Conservation (phyloP, 371 early-diverging fungal species). For the Apophysomyces variabilis region DNA sequence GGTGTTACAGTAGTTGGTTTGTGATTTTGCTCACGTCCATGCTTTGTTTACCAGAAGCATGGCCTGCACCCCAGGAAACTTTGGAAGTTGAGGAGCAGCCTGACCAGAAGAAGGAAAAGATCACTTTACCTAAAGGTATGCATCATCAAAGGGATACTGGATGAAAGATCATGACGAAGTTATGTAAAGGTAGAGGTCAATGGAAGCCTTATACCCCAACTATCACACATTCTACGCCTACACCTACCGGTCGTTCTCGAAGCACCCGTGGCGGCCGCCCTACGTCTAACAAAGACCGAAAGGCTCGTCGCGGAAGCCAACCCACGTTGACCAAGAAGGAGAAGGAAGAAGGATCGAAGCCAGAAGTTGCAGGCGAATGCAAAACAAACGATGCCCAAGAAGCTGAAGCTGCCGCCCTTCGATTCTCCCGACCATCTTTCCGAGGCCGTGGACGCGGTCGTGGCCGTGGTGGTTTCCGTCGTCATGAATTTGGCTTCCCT, state of each 20-base stretch:
- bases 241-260: constrained; percentile 36
- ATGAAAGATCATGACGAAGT: constrained; percentile 24
- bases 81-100: constrained; percentile 33
- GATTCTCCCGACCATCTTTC: constrained; percentile 15
- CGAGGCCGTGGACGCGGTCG: constrained; percentile 45
- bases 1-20: neutral
- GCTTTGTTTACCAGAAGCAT: constrained; percentile 24
- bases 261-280: constrained; percentile 28
- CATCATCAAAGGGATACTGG: constrained; percentile 14
- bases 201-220: constrained; percentile 67
- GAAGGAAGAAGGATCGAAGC: constrained; percentile 9
- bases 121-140: constrained; percentile 36
- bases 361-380: constrained; percentile 10
- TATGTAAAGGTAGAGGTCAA: constrained; percentile 60
- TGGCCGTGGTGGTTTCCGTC: constrained; percentile 37
- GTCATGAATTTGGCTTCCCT: constrained; percentile 28
- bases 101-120: constrained; percentile 48
- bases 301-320: constrained; percentile 26
- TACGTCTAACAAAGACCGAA: constrained; percentile 16
- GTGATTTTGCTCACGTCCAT: constrained; percentile 11
- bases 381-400: constrained; percentile 19
- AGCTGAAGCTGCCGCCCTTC: constrained; percentile 17
- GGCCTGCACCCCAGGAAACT: constrained; percentile 58
- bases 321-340: constrained; percentile 12
- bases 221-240: constrained; percentile 61